Conservation (phyloP, 73 alveolate genomes). For the Urostyla sp. region DNA sequence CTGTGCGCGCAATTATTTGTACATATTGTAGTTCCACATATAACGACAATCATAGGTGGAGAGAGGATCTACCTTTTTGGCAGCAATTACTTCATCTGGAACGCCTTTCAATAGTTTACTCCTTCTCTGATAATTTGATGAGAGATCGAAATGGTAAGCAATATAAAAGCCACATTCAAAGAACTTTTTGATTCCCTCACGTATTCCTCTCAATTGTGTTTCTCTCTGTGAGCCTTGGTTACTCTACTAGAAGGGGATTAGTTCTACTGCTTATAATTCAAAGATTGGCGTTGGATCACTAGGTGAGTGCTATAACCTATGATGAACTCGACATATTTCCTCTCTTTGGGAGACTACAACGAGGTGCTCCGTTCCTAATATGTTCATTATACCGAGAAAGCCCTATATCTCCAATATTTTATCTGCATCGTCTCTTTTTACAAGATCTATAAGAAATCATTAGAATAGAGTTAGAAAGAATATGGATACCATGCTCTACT, state of each 20-base stretch:
- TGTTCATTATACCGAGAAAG: conserved; percentile 55
- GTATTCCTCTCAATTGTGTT: conserved; percentile 39
- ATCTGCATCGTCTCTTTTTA: conserved; percentile 23
- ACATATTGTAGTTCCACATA: conserved; percentile 66
- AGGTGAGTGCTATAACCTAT: not conserved
- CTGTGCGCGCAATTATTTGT: conserved; percentile 43
- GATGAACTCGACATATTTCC: conserved; percentile 14
- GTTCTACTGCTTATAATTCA: conserved; percentile 17
- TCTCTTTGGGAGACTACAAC: conserved; percentile 22
- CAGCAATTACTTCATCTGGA: not conserved
- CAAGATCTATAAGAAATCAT: not conserved
- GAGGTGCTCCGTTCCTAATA: conserved; percentile 31
- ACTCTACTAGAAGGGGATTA: conserved; percentile 15
- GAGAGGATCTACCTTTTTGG: not conserved
- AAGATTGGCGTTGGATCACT: conserved; percentile 9
- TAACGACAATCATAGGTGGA: conserved; percentile 51
- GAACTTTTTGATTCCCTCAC: conserved; percentile 80
- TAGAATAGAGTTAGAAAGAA: not conserved
- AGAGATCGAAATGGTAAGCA: conserved; percentile 88
- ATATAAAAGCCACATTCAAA: conserved; percentile 89
- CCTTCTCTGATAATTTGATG: conserved; percentile 54
- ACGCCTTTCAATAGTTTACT: not conserved
- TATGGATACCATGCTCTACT: conserved; percentile 28
- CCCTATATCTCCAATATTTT: conserved; percentile 42
- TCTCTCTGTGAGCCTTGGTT: not conserved